Evolutionary conservation across 2,329 filamentous ascomycete genomes (phyloP), one percentile per base, ranked within the genome.

Genomic region (Myriosclerotinia duriaeana): DNA sequence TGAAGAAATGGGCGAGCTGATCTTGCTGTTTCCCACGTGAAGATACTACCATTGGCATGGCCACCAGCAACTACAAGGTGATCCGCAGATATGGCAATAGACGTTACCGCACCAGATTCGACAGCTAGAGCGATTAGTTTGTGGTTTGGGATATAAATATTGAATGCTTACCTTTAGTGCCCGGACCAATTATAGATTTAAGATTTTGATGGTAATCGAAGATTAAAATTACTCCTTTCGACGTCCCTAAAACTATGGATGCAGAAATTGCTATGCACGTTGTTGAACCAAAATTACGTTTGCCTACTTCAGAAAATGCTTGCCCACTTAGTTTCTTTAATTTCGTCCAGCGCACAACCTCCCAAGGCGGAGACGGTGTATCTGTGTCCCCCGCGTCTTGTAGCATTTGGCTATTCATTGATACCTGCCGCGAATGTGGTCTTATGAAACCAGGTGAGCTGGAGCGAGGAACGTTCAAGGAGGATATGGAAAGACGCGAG

Each of bases 121-220:
- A 96, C 86, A 73, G 95, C 94, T 93, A 74, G 46, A 68, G 15
- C 38, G n/a, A n/a, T 64, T 20, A 64, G 53, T 48, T 38, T 48
- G 7, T 20, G 40, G 40, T 17, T 34, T 34, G 22, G 4, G 36
- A 36, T 15, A 42, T 34, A 42, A 15, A 40, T 4, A 15, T 48
- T 61, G 48, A 65, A 60, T 38, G 66, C 82, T 72, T 79, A 91
- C 91, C 90, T 83, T 95, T 97, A 0, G 93, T 97, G 44, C 94
- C 93, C 42, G 91, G 90, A 2, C 95, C 95, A 70, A 99, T 92
- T 67, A 98, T 96, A 73, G 91, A 89, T 79, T 96, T 97, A 66
- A 98, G 81, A 72, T 91, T 95, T 79, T 99, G 95, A 77, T 96
- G 92, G 78, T 97, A 98, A 80, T 99, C 96, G 80, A 99, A 99